These are phyloP conservation scores for Crithidia bombi DNA, from an alignment of 208 protist species.

Conservation along the genomic window DNA sequence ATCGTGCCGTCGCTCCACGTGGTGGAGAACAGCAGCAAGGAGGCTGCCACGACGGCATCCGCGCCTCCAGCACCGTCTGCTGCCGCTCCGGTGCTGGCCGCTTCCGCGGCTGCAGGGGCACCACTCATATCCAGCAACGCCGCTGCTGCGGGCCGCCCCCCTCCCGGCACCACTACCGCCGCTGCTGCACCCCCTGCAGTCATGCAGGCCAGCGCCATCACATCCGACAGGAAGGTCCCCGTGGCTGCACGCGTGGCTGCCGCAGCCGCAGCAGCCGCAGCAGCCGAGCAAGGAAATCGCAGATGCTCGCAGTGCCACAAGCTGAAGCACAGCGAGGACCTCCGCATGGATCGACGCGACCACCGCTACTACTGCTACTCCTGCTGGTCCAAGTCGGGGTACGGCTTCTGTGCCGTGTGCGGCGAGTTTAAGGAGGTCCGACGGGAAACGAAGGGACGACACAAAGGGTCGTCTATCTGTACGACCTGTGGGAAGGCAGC, in stretches of 20 bases:
- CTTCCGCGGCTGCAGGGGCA: not conserved
- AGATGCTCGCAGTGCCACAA: constrained; percentile 64
- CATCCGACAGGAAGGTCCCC: constrained; percentile 1
- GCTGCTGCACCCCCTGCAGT: not conserved
- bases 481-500: constrained; percentile 6
- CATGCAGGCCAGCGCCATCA: not conserved
- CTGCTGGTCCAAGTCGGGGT: constrained; percentile 76
- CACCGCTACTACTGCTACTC: constrained; percentile 71
- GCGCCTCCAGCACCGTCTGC: not conserved
- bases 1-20: constrained; percentile 77
- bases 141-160: not conserved
- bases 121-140: not conserved
- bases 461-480: constrained; percentile 60
- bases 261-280: constrained; percentile 3
- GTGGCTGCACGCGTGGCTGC: constrained; percentile 6
- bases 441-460: constrained; percentile 43
- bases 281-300: not conserved
- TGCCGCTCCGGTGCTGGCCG: not conserved
- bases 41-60: constrained; percentile 11
- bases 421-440: constrained; percentile 66
- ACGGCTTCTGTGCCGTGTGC: constrained; percentile 68
- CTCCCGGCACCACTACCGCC: constrained; percentile 4
- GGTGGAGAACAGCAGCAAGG: constrained; percentile 41
- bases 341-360: constrained; percentile 64
- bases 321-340: constrained; percentile 61